Evolutionary conservation across 164 flowering plant species (phyloP), one percentile per base, ranked within the genome.

Genomic region (Berberis thunbergii): DNA sequence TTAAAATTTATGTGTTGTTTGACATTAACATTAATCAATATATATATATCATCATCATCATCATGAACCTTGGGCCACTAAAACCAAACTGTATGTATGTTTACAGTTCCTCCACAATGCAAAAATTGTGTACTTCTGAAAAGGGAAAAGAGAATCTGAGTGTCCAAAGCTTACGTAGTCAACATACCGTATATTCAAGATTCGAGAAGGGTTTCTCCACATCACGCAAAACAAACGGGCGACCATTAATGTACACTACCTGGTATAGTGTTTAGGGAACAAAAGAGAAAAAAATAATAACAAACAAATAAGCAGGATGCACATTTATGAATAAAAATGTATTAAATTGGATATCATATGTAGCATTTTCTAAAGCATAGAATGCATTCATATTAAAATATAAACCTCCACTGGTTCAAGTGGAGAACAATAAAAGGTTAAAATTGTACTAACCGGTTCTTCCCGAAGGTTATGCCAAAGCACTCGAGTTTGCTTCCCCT

Each of bases 221-320:
- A 57, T 93, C 98, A 62, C 98, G 98, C 81, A 93, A 75, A 69
- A 93, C 98, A 84, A 93, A 93, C 42, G 98, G 98, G 1, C 98
- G 94, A 3, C 98, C 89, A 77, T 93, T 93, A 49, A 93, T 85
- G 77, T 93, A 93, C 45, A 93, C 84, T 61, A 93, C 90, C 98
- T 92, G 77, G 74, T 64, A 46, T 46, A 4, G 54, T 52, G 8
- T 26, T 52, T 10, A 4, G 13, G 10, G 10, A 52, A 26, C n/a
- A 52, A 46, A 46, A 4, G 6, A 46, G n/a, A 54, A 45, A 54
- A 56, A 7, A 38, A 6, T 43, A 43, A 11, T 43, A 64, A 41
- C 8, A 54, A 44, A 42, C 26, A 26, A 26, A 26, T 26, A 26
- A 26, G 26, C 26, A 0, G 26, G 26, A 26, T 26, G 26, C 26